A percentile compares a stretch with the other conserved stretches of the same genome.
Conservation (phyloP, 2,329 filamentous ascomycete species). For the Daldinia eschscholtzii region DNA sequence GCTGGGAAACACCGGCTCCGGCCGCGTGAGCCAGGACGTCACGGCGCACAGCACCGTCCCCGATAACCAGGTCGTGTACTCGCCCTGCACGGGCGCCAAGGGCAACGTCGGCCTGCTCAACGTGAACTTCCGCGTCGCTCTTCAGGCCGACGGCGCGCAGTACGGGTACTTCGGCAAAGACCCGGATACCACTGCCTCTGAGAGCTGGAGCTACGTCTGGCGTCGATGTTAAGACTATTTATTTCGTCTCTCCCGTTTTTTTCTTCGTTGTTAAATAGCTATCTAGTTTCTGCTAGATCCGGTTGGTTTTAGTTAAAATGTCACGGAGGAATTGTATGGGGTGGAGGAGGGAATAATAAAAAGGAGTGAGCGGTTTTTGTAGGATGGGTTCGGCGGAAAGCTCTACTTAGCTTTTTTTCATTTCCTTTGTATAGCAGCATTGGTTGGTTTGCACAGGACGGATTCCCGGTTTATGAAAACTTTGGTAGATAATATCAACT, state of each 20-base stretch:
- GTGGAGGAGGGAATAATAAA: not conserved
- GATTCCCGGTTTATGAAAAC: constrained; percentile 19
- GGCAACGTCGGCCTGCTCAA: constrained; percentile 56
- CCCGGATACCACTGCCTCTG: constrained; percentile 46
- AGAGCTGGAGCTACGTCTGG: constrained; percentile 56
- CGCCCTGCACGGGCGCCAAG: constrained; percentile 51
- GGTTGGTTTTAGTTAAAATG: not conserved
- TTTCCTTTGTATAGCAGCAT: constrained; percentile 26
- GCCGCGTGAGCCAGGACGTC: constrained; percentile 49
- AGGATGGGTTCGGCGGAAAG: constrained; percentile 14
- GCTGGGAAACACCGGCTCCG: constrained; percentile 46
- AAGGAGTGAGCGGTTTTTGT: constrained; percentile 12
- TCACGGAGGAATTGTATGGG: not conserved
- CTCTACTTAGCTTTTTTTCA: constrained; percentile 5
- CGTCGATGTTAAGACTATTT: constrained; percentile 51
- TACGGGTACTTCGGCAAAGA: constrained; percentile 55
- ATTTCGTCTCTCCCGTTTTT: not conserved
- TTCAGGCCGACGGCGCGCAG: constrained; percentile 50
- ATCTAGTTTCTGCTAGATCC: not conserved
- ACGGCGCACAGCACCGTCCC: constrained; percentile 50
- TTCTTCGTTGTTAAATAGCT: not conserved
- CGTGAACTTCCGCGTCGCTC: constrained; percentile 57
- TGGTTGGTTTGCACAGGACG: constrained; percentile 11
- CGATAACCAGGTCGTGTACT: constrained; percentile 51
- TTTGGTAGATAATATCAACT: constrained; percentile 30